Evolutionary conservation across 108 stramenopile species (phyloP).

Genomic region (Phaeodactylum tricornutum): DNA sequence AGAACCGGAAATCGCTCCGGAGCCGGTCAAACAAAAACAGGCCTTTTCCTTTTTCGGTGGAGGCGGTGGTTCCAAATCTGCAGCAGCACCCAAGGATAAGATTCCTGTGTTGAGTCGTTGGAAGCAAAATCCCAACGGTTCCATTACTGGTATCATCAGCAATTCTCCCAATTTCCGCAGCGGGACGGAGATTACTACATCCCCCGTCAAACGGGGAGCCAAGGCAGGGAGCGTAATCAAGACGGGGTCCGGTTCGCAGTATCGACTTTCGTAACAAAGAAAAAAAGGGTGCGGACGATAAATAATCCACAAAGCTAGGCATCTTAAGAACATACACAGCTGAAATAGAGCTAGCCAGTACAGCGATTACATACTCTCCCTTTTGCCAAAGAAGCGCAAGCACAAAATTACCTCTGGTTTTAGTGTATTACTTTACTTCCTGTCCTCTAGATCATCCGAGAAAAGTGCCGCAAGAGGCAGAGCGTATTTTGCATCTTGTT

Average conservation of each 20-base stretch:
- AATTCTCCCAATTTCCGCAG: conserved; percentile 60
- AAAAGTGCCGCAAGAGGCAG: conserved; percentile 73
- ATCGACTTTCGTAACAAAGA: conserved; percentile 52
- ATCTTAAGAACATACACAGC: no score
- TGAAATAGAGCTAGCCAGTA: no score
- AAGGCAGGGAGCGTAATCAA: conserved; percentile 56
- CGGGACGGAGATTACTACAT: conserved; percentile 80
- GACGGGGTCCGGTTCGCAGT: conserved; percentile 76
- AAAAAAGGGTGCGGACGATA: no score
- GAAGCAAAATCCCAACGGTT: conserved; percentile 66
- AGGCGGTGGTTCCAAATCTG: background rate
- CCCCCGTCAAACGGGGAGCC: conserved; percentile 61
- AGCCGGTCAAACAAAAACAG: conserved; percentile 12
- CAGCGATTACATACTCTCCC: no score
- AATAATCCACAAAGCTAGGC: no score
- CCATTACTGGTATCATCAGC: conserved; percentile 64
- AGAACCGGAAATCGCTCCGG: conserved; percentile 13
- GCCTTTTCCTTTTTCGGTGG: conserved; percentile 19
- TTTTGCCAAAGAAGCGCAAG: no score
- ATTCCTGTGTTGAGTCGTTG: conserved; percentile 69
- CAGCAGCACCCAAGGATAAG: conserved; percentile 27
- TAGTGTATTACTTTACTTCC: no score
- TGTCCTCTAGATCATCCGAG: conserved; percentile 83
- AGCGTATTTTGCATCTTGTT: conserved; percentile 69
- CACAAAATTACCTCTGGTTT: no score